Base-by-base conservation (phyloP, 2,329 filamentous ascomycete species). In the Talaromyces piceae region DNA sequence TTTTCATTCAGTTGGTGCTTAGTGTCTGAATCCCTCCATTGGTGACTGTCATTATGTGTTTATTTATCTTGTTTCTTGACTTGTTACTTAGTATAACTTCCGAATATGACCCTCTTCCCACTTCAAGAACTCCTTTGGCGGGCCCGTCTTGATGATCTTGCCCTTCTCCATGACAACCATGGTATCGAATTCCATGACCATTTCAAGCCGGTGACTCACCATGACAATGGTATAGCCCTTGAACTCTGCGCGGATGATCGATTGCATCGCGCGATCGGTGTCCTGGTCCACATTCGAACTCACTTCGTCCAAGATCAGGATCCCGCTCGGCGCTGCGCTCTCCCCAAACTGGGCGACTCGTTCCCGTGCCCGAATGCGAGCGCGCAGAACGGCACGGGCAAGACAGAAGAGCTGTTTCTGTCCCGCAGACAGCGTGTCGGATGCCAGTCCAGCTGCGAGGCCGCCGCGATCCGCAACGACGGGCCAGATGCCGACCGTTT, bases 121-220 rank as follows among this genome's bases (percentile, higher is more conserved):
- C 9, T 7, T 30, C 11, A 48, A 39, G 41, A 57, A 33, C 18
- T 22, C 18, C 43, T 8, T 43, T 25, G 53, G 53, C 20, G 49
- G 31, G 3, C 55, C 53, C 13, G 62, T 45, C n/a, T 55, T 49
- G 1, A 62, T 61, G 1, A 49, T 54, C 31, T 61, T 11, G 28
- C 48, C 48, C 20, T 44, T 44, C 20, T 50, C 56, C 47, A 66
- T 56, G 2, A 67, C 60, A 16, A 60, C 56, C 8, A 67, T 59
- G 8, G 51, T 56, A 51, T 67, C 63, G 37, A 59, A 60, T 31
- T 64, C 59, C 52, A 62, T 55, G n/a, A 65, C 56, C 30, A 57
- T 60, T 1, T 60, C 57, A 8, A 67, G 52, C 8, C 64, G 57
- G 56, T 67, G 65, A 4, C 55, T 58, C 4, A 67, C 58, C 3